Conservation (phyloP, 2,329 filamentous ascomycete species). For the Colletotrichum lupini region DNA sequence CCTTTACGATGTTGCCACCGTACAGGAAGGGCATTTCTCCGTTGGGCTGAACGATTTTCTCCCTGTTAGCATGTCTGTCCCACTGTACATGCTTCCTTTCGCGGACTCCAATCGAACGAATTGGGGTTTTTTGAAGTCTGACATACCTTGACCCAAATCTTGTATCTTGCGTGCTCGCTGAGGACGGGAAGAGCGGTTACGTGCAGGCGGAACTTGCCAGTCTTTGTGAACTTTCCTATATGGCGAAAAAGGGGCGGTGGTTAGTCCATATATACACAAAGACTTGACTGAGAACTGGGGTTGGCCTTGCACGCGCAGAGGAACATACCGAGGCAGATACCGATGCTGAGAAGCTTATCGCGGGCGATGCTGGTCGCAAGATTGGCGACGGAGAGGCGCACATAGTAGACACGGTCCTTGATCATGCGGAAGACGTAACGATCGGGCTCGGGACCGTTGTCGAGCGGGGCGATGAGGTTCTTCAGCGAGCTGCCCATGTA, state of each 20-base stretch:
- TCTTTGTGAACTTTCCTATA: conserved; percentile 92
- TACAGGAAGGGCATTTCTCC: conserved; percentile 98
- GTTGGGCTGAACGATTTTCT: conserved; percentile 64
- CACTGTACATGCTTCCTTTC: too few species aligned
- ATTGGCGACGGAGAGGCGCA: conserved; percentile 89
- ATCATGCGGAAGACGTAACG: conserved; percentile 84
- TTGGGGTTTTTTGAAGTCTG: not conserved
- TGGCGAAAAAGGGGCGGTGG: not conserved
- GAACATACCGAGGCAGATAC: conserved; percentile 77
- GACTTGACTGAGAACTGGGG: not conserved
- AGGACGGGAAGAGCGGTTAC: conserved; percentile 90
- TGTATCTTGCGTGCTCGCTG: conserved; percentile 91
- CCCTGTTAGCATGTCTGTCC: not conserved
- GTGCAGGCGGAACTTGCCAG: conserved; percentile 93
- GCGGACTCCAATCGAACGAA: not conserved
- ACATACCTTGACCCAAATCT: conserved; percentile 86
- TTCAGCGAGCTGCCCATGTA: conserved; percentile 91
- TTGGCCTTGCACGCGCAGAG: not conserved
- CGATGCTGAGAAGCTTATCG: conserved; percentile 85
- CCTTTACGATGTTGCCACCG: conserved; percentile 84
- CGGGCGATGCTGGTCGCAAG: conserved; percentile 87
- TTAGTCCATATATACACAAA: not conserved
- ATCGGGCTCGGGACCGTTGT: conserved; percentile 75
- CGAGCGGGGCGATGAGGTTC: conserved; percentile 81
- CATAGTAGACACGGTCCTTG: conserved; percentile 85